Conservation (phyloP, 495 filamentous ascomycete species). For the Tuber aestivum region DNA sequence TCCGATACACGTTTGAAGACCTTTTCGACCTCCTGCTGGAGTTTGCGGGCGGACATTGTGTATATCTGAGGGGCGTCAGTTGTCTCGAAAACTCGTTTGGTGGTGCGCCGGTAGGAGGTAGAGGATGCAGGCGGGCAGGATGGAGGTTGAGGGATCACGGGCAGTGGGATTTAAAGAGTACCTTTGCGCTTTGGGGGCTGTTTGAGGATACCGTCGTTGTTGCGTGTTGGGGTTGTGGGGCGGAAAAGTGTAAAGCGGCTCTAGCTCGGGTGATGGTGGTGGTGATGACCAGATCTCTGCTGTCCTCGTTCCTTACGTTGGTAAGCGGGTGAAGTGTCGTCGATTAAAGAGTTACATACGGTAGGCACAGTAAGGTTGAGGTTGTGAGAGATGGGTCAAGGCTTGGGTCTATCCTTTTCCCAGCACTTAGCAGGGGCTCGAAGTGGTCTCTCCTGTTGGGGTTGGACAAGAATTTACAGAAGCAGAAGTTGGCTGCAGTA, state of each 20-base stretch:
- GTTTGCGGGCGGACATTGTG: conserved; percentile 87
- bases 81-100: conserved; percentile 5
- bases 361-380: neutral
- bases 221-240: neutral
- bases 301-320: conserved; percentile 8
- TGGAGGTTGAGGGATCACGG: conserved; percentile 9
- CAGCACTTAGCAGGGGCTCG: neutral
- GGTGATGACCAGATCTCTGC: neutral
- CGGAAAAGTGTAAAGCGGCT: conserved; percentile 1
- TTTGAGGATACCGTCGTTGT: conserved; percentile 17
- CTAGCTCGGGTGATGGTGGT: neutral
- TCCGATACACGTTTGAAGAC: conserved; percentile 96
- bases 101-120: conserved; percentile 23
- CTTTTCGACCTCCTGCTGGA: conserved; percentile 94
- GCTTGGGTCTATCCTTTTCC: neutral
- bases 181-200: conserved; percentile 17
- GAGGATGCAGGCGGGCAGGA: conserved; percentile 13
- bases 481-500: neutral
- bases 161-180: neutral
- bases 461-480: conserved; percentile 4
- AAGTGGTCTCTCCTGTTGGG: neutral
- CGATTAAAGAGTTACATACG: conserved; percentile 10
- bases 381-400: neutral
- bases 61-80: conserved; percentile 30
- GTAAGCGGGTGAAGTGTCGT: conserved; percentile 12